Evolutionary conservation across 768 basidiomycete species (phyloP).

Genomic region (Hemileccinum rubropunctum): DNA sequence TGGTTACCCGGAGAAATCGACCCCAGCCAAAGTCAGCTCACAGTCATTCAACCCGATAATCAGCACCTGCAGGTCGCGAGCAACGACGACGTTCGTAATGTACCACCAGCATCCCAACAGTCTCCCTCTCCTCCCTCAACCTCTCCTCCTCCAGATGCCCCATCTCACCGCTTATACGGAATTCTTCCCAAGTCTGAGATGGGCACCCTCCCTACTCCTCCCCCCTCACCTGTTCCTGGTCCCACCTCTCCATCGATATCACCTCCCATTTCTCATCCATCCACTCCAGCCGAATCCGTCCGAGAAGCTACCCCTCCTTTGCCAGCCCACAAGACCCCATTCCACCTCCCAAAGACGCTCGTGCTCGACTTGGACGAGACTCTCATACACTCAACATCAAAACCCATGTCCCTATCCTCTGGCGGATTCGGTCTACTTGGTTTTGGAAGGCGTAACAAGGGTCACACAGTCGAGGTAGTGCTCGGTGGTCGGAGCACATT

Average conservation of each 20-base stretch:
- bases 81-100: slow-evolving; percentile 15
- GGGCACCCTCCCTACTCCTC: slow-evolving; percentile 23
- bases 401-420: slow-evolving; percentile 53
- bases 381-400: slow-evolving; percentile 93
- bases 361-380: slow-evolving; percentile 98
- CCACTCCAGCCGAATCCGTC: slow-evolving; percentile 26
- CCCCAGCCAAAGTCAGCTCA: slow-evolving; percentile 7
- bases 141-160: slow-evolving; percentile 25
- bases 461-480: slow-evolving; percentile 91
- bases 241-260: slow-evolving; percentile 11
- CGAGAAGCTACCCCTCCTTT: slow-evolving; percentile 52
- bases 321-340: slow-evolving; percentile 56
- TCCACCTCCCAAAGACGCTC: slow-evolving; percentile 88
- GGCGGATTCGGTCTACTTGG: slow-evolving; percentile 63
- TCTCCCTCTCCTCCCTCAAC: slow-evolving; percentile 24
- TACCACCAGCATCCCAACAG: slow-evolving; percentile 18
- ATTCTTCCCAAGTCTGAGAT: slow-evolving; percentile 13
- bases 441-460: slow-evolving; percentile 56
- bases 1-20: slow-evolving; percentile 28
- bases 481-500: slow-evolving; percentile 84
- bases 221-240: slow-evolving; percentile 18
- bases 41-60: slow-evolving; percentile 5
- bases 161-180: slow-evolving; percentile 5
- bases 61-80: slow-evolving; percentile 7
- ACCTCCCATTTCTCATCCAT: slow-evolving; percentile 5